phyloP scores from a whole-genome alignment of 768 basidiomycete species.

The Pleurotus platypus region DNA sequence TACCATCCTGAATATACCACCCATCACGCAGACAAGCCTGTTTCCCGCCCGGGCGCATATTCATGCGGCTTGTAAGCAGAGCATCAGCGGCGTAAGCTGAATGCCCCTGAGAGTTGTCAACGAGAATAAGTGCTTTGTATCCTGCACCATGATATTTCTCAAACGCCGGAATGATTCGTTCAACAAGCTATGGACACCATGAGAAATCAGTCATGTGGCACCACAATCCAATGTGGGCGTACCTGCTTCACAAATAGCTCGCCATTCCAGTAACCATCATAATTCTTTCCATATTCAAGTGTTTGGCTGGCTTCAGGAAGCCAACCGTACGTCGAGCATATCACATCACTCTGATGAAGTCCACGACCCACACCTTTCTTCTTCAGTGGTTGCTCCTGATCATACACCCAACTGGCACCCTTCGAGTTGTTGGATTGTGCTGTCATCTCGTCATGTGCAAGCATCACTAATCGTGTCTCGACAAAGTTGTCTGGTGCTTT shows the following conservation, averaged over 20 bases:
- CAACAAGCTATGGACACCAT: constrained; percentile 15
- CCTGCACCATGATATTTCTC: constrained; percentile 24
- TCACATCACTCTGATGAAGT: constrained; percentile 32
- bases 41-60: constrained; percentile 33
- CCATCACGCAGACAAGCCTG: constrained; percentile 29
- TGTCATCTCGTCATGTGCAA: constrained; percentile 37
- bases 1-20: constrained; percentile 24
- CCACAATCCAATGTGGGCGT: constrained; percentile 10
- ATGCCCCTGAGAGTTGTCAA: constrained; percentile 42
- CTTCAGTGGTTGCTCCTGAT: constrained; percentile 26
- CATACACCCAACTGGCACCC: constrained; percentile 29
- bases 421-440: constrained; percentile 32
- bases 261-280: constrained; percentile 36
- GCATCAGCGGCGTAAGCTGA: constrained; percentile 34
- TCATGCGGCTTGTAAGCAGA: constrained; percentile 29
- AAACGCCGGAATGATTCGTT: constrained; percentile 27
- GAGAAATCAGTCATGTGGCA: neutral
- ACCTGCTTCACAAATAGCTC: constrained; percentile 23
- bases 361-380: constrained; percentile 37
- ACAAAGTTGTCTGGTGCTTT: constrained; percentile 13
- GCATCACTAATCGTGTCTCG: constrained; percentile 22
- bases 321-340: constrained; percentile 28
- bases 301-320: constrained; percentile 26
- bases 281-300: constrained; percentile 40
- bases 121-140: constrained; percentile 31